A percentile compares a stretch with the other conserved stretches of the same genome.
These are phyloP conservation scores for Tolypocladium guangdongense DNA, from an alignment of 2,329 filamentous ascomycete species.

Conservation along the genomic window DNA sequence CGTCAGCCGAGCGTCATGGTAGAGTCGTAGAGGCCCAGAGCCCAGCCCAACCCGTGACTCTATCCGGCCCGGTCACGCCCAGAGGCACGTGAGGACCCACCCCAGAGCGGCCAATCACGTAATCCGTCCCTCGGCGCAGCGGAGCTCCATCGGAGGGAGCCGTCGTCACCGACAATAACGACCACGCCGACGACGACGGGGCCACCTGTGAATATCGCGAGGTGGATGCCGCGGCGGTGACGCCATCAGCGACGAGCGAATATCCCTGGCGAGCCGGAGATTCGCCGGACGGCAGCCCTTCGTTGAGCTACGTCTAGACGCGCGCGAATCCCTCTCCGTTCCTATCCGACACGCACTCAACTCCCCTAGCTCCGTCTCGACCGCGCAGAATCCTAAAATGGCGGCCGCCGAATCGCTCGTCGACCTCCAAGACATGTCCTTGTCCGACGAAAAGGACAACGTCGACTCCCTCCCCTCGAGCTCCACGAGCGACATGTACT, in stretches of 20 bases:
- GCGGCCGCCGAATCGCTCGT: slow-evolving; percentile 34
- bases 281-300: neutral
- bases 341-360: neutral
- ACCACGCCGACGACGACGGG: neutral
- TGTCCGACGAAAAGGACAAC: slow-evolving; percentile 43
- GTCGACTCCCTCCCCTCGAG: slow-evolving; percentile 55
- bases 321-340: neutral
- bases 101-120: neutral
- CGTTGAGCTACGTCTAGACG: neutral
- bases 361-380: neutral
- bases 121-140: neutral
- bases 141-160: neutral
- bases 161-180: neutral
- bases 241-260: neutral
- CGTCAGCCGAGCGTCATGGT: neutral
- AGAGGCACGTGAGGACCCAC: neutral
- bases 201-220: neutral
- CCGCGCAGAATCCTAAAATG: slow-evolving; percentile 9
- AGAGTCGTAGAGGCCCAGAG: neutral
- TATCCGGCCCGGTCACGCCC: neutral
- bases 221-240: neutral
- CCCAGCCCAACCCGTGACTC: neutral
- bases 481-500: slow-evolving; percentile 44
- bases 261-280: neutral
- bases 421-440: slow-evolving; percentile 36